These are phyloP conservation scores for Neofusicoccum umdonicola DNA, from an alignment of 2,329 filamentous ascomycete species.

Conservation along the genomic window DNA sequence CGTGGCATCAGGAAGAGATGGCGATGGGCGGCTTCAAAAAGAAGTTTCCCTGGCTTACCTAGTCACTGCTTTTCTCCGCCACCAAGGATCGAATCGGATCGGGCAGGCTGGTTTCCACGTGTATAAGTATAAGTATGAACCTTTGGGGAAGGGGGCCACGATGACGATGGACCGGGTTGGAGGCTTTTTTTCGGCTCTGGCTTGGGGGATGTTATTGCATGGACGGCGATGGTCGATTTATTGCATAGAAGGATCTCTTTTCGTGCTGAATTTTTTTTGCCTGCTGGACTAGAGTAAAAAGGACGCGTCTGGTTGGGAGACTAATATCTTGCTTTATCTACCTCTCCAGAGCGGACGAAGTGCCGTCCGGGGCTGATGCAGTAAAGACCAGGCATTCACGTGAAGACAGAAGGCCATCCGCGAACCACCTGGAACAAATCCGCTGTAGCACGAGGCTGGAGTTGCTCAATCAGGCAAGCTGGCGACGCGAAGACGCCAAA, in stretches of 20 bases:
- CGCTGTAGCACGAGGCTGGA: no score
- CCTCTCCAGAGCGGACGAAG: no score
- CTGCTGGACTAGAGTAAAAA: background rate
- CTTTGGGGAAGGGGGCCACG: no score
- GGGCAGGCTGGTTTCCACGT: background rate
- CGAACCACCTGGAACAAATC: no score
- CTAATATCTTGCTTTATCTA: no score
- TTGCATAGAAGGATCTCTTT: background rate
- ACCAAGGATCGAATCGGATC: background rate
- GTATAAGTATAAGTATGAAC: no score
- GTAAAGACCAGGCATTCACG: no score
- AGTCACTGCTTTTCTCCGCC: background rate
- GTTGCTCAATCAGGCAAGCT: background rate
- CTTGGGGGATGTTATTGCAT: background rate
- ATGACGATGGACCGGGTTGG: no score
- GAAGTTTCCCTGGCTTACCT: background rate
- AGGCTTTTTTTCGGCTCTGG: background rate
- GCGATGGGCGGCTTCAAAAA: background rate
- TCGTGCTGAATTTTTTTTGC: no score
- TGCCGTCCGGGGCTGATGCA: no score
- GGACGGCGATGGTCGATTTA: background rate
- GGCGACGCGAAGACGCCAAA: background rate
- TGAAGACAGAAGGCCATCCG: no score
- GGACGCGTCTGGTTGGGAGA: no score
- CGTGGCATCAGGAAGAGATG: background rate